phyloP scores from a whole-genome alignment of 495 filamentous ascomycete species.

The Cenococcum geophilum region DNA sequence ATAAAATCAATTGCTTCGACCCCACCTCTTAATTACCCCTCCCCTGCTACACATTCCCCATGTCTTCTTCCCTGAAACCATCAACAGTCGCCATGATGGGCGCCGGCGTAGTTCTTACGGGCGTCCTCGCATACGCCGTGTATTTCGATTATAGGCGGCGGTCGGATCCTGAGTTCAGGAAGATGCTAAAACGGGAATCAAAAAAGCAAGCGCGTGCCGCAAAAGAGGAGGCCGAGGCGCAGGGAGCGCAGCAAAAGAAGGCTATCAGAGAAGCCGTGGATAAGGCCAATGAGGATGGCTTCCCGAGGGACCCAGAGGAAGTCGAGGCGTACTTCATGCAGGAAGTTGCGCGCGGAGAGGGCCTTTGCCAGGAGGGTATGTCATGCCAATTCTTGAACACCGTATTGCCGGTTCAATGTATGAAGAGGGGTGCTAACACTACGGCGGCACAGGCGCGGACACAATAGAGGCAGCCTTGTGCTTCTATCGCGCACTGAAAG shows the following conservation, averaged over 20 bases:
- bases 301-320: constrained; percentile 84
- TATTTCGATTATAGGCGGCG: constrained; percentile 96
- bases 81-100: constrained; percentile 68
- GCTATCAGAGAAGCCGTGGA: constrained; percentile 64
- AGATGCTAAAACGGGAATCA: constrained; percentile 74
- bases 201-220: constrained; percentile 61
- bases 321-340: constrained; percentile 92
- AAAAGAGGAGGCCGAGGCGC: constrained; percentile 68
- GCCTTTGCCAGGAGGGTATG: constrained; percentile 63
- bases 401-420: too few relatives aligned
- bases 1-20: constrained; percentile 13
- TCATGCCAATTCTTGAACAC: constrained; percentile 3
- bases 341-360: constrained; percentile 81
- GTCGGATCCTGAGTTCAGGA: constrained; percentile 79
- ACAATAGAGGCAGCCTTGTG: constrained; percentile 79
- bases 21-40: not conserved
- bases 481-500: constrained; percentile 97
- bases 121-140: constrained; percentile 70
- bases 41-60: constrained; percentile 8
- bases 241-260: constrained; percentile 62
- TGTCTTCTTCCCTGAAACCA: constrained; percentile 53
- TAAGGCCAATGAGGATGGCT: constrained; percentile 79
- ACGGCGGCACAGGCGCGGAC: constrained; percentile 52
- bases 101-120: constrained; percentile 66
- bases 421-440: constrained; percentile 2